Evolutionary conservation across 176 grass and related monocot species (phyloP), one percentile per base, ranked within the genome.

Genomic region (Carex myosuroides): DNA sequence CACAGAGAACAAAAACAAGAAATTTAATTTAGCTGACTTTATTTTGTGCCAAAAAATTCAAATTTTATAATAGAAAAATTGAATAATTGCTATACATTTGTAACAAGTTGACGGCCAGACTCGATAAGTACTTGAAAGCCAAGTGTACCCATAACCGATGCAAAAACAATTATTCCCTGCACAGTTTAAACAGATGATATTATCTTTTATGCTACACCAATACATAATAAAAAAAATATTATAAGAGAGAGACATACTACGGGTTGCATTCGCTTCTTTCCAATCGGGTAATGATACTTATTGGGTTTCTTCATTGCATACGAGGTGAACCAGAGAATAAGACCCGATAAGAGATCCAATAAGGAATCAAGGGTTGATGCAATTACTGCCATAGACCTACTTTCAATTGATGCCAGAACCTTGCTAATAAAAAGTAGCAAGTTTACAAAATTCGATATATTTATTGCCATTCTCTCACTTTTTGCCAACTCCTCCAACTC

Each of bases 181-280:
- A 69, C 44, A 67, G 53, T 41, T 85, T 16, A 18, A 85, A 77
- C 32, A 70, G 52, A 2, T 14, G 16, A 46, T 55, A 22, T 16
- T 74, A 64, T 53, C 81, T 18, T 0, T 0, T 55, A 56, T 18
- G 14, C 13, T 56, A 77, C 30, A 30, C 0, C 13, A 77, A 80
- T 32, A 83, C 0, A 70, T 60, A 18, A 32, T 20, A 71, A n/a
- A 20, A 29, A 39, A 11, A 11, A 16, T 17, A 13, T 32, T 81
- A 16, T 58, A 17, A 1, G 22, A 85, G 81, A n/a, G 37, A 62
- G 32, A 85, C 84, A 83, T 93, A 98, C 95, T 82, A 99, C 96
- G 57, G 96, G 96, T 68, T 99, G 96, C 93, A 99, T 99, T 50
- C 96, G 89, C 71, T 85, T 89, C 85, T 99, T 99, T 5, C 96